Conservation (phyloP, 2,329 filamentous ascomycete species). For the Microcyclospora pomicola region DNA sequence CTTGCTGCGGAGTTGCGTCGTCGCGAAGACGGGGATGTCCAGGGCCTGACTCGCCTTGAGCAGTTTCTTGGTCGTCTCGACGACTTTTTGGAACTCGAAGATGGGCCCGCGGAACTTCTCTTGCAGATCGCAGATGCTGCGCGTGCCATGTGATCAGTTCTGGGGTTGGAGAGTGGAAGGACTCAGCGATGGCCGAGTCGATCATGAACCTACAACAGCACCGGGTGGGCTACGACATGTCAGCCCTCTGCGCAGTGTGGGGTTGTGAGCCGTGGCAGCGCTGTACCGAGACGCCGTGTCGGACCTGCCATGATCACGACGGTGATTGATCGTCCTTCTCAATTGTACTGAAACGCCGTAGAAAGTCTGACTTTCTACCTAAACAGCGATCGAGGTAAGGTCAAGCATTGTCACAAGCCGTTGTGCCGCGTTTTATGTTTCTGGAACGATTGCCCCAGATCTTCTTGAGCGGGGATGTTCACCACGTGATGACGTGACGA, state of each 20-base stretch:
- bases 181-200: neutral
- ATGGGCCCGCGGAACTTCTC: constrained; percentile 81
- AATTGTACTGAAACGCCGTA: no score
- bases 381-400: no score
- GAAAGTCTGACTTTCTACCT: no score
- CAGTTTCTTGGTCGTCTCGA: constrained; percentile 39
- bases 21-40: constrained; percentile 66
- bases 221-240: constrained; percentile 1
- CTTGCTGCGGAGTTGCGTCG: constrained; percentile 67
- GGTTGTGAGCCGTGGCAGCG: neutral
- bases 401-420: no score
- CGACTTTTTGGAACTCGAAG: constrained; percentile 67
- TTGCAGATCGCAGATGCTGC: constrained; percentile 83
- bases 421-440: no score
- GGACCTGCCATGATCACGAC: neutral
- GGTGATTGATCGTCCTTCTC: neutral
- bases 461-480: no score
- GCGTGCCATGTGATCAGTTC: constrained; percentile 3
- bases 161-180: neutral
- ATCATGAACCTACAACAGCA: constrained; percentile 9
- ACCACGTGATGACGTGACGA: no score
- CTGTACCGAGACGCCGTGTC: neutral
- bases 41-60: constrained; percentile 39
- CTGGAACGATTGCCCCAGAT: no score
- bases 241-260: neutral